phyloP scores from a whole-genome alignment of 495 filamentous ascomycete species.

The Podospora pseudopauciseta region DNA sequence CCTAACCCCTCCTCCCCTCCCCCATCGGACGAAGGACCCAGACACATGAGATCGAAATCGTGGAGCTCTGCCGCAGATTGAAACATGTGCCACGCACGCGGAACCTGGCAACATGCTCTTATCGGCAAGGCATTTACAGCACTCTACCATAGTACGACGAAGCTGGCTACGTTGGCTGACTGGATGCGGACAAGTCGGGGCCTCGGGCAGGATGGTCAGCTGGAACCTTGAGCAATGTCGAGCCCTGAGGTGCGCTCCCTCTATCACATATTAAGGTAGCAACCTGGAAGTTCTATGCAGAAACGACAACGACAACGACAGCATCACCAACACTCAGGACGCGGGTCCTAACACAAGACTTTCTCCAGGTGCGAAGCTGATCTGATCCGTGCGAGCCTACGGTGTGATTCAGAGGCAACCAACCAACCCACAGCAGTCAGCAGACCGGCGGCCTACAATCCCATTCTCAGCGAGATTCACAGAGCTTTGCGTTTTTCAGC shows the following conservation, averaged over 20 bases:
- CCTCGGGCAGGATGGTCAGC: not conserved
- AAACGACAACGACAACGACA: not conserved
- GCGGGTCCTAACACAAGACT: not conserved
- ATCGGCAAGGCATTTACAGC: not conserved
- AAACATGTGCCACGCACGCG: constrained; percentile 3
- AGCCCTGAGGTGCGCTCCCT: not conserved
- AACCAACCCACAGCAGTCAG: not conserved
- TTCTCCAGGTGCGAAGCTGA: not conserved
- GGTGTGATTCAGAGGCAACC: not conserved
- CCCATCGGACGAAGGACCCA: constrained; percentile 2
- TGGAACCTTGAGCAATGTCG: constrained; percentile 1
- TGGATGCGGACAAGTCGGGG: not conserved
- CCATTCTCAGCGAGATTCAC: not conserved
- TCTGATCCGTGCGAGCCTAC: not conserved
- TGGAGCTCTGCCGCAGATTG: constrained; percentile 1
- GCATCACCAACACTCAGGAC: not conserved
- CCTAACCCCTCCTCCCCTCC: not conserved
- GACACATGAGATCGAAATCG: constrained; percentile 2
- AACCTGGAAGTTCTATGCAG: constrained; percentile 3
- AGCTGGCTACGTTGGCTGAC: not conserved
- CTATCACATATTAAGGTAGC: not conserved
- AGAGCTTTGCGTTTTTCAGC: not conserved
- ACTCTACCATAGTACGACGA: not conserved
- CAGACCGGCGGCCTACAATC: not conserved
- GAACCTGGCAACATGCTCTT: not conserved